Conservation (phyloP, 2,329 filamentous ascomycete genomes). For the Penicillium polonicum region DNA sequence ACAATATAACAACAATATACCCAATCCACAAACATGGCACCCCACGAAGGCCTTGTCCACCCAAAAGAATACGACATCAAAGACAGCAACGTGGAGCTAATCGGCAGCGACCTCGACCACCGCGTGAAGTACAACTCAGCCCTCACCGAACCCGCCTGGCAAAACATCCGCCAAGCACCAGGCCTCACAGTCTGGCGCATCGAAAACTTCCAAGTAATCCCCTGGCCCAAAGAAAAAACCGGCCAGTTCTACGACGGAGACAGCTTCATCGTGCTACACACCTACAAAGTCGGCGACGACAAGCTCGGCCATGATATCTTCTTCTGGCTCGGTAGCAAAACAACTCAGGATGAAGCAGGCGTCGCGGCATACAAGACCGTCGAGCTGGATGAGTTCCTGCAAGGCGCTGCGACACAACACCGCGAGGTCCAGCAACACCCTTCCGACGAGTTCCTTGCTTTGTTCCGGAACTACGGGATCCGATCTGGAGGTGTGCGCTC, state of each 20-base stretch:
- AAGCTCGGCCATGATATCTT: conserved; percentile 63
- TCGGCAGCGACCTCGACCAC: conserved; percentile 64
- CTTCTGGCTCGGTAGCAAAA: conserved; percentile 68
- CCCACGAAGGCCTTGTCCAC: conserved; percentile 62
- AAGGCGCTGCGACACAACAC: conserved; percentile 62
- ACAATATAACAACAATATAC: not conserved
- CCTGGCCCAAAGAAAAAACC: conserved; percentile 57
- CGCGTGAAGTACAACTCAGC: conserved; percentile 67
- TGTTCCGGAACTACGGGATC: conserved; percentile 63
- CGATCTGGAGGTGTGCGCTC: conserved; percentile 60
- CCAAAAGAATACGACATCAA: conserved; percentile 65
- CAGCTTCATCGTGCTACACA: conserved; percentile 65
- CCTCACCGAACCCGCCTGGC: conserved; percentile 65
- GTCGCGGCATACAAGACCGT: conserved; percentile 69
- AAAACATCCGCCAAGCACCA: conserved; percentile 55
- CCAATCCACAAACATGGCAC: conserved; percentile 52
- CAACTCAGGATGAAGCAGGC: conserved; percentile 67
- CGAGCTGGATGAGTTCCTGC: conserved; percentile 66
- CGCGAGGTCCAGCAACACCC: conserved; percentile 61
- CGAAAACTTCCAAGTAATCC: conserved; percentile 63
- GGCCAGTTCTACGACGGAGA: conserved; percentile 67
- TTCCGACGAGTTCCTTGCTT: conserved; percentile 58
- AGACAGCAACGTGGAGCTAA: conserved; percentile 66
- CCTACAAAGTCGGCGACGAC: conserved; percentile 53
- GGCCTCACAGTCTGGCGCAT: conserved; percentile 66